Base-by-base conservation (phyloP, 2,329 filamentous ascomycete species). In the Didymella segeticola region DNA sequence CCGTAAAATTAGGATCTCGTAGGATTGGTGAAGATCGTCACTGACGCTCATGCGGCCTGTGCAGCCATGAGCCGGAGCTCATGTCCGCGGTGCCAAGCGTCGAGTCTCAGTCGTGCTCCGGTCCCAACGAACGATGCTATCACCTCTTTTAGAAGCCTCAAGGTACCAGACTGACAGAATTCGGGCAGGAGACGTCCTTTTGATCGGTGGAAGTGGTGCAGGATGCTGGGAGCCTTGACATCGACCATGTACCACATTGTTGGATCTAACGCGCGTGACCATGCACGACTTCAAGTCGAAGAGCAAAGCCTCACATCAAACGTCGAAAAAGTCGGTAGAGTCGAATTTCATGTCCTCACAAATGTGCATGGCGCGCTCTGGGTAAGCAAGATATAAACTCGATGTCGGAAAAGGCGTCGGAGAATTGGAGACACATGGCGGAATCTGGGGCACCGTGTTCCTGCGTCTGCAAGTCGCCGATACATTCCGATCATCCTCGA, bases 371-470 rank as follows among this genome's bases (percentile, higher is more conserved):
- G 34, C 20, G 34, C 34, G 27, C 22, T 11, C 41, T 41, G 12
- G 26, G 14, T 10, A n/a, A 17, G n/a, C n/a, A n/a, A n/a, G n/a
- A 9, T 31, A 30, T 20, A 50, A 20, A 17, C 27, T 33, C 36
- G n/a, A 37, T 31, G 34, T 20, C 38, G 45, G 49, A 20, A 48
- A 54, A 43, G 31, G 29, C n/a, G 27, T 43, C 43, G 50, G 50
- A 38, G 33, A 45, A 48, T 38, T 30, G 29, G 7, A 30, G 15
- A 20, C n/a, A 38, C 38, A 41, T 43, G 43, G 30, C 42, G 31
- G 34, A 52, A 46, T 43, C 50, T 15, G 50, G 50, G 50, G 50
- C 50, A 37, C 50, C 50, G 33, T 47, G 51, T 48, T 48, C 38
- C 26, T 39, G 37, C 25, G 31, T 37, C 37, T 53, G 51, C 51